Conservation (phyloP, 768 basidiomycete species). For the Macrocybe gigantea region DNA sequence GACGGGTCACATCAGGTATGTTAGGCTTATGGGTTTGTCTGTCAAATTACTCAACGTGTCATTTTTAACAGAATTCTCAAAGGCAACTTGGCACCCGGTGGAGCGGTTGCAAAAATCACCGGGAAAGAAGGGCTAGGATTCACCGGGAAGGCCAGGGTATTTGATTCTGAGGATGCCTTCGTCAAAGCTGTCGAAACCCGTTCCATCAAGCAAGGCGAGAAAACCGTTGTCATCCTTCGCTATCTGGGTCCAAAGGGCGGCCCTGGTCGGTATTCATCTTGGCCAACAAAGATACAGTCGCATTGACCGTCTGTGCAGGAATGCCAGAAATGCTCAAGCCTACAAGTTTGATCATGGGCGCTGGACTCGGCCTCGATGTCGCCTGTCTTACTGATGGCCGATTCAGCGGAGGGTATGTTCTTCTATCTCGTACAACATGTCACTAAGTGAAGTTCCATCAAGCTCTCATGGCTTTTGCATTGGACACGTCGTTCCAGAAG, state of each 20-base stretch:
- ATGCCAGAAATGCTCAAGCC: conserved; percentile 99
- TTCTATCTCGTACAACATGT: conserved; percentile 10
- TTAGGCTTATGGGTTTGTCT: conserved; percentile 1
- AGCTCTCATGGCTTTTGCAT: conserved; percentile 97
- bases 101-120: conserved; percentile 95
- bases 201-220: conserved; percentile 89
- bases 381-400: conserved; percentile 97
- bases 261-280: conserved; percentile 60
- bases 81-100: conserved; percentile 90
- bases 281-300: conserved; percentile 13
- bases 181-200: conserved; percentile 83
- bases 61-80: conserved; percentile 62
- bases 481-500: conserved; percentile 96
- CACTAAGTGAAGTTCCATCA: conserved; percentile 7
- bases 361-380: conserved; percentile 92
- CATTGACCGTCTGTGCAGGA: conserved; percentile 36
- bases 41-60: neutral
- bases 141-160: conserved; percentile 87
- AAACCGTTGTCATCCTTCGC: conserved; percentile 91
- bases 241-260: conserved; percentile 98
- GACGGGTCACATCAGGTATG: conserved; percentile 85
- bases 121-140: conserved; percentile 92
- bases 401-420: conserved; percentile 90
- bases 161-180: conserved; percentile 88
- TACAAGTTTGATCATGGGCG: conserved; percentile 97